phyloP scores from a whole-genome alignment of 345 rosid genomes.

The Geranium rotundifolium region DNA sequence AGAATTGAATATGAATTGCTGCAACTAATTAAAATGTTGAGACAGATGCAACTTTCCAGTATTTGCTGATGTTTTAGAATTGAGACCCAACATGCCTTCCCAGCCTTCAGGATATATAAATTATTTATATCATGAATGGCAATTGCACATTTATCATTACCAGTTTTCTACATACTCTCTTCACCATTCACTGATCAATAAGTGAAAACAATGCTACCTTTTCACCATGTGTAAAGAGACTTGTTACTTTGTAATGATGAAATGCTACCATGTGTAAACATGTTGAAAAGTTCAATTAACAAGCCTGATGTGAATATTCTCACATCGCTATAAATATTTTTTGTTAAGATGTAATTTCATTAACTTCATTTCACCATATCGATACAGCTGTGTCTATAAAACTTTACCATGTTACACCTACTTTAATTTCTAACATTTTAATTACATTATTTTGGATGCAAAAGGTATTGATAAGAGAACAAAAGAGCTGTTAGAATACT shows the following conservation, averaged over 20 bases:
- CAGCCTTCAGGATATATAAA: neutral
- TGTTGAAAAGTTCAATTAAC: neutral
- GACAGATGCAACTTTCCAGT: too few relatives aligned
- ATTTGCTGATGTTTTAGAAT: too few relatives aligned
- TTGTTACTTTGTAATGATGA: neutral
- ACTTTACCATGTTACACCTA: too few relatives aligned
- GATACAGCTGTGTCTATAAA: neutral
- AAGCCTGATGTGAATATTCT: neutral
- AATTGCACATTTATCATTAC: neutral
- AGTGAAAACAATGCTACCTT: too few relatives aligned
- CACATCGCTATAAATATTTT: neutral
- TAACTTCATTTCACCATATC: neutral
- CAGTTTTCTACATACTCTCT: neutral
- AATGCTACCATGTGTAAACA: neutral
- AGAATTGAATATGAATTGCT: neutral
- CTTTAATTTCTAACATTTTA: neutral
- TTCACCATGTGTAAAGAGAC: too few relatives aligned
- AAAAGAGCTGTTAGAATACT: slow-evolving; percentile 41
- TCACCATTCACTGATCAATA: neutral
- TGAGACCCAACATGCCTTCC: too few relatives aligned
- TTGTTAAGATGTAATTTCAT: too few relatives aligned
- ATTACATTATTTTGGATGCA: neutral
- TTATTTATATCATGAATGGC: neutral
- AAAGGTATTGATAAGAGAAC: slow-evolving; percentile 16
- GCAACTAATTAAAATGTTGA: too few relatives aligned